Evolutionary conservation across 1,284 basidiomycete species (phyloP).

Genomic region (Trametes hirsuta): DNA sequence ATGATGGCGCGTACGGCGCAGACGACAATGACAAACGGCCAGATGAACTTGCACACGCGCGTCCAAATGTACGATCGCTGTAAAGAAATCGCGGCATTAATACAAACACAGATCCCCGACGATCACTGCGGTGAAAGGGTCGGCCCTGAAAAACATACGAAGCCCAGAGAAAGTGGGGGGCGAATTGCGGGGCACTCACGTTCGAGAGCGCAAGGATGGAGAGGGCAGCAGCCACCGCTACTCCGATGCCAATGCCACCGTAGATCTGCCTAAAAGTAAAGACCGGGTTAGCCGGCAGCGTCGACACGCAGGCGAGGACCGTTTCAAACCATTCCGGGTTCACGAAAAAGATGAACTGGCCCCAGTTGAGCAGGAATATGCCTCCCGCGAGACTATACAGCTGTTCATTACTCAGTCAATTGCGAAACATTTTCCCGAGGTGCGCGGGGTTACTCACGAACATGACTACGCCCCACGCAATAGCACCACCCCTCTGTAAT

Average conservation of each 20-base stretch:
- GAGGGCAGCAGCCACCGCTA: constrained; percentile 59
- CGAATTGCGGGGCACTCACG: constrained; percentile 44
- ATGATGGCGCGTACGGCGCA: constrained; percentile 68
- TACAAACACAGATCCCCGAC: not conserved
- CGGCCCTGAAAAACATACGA: not conserved
- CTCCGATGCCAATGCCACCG: constrained; percentile 68
- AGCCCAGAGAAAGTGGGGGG: not conserved
- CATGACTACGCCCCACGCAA: constrained; percentile 72
- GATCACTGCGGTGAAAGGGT: not conserved
- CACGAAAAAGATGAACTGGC: constrained; percentile 71
- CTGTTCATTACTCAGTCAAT: constrained; percentile 37
- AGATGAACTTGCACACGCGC: constrained; percentile 68
- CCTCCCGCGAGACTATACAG: constrained; percentile 72
- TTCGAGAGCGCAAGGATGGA: constrained; percentile 70
- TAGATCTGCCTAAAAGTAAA: constrained; percentile 64
- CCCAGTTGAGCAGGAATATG: constrained; percentile 66
- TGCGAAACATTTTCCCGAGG: not conserved
- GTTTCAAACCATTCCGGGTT: constrained; percentile 66
- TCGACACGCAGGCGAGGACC: not conserved
- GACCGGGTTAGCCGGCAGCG: not conserved
- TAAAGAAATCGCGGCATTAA: not conserved
- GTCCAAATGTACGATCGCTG: constrained; percentile 77
- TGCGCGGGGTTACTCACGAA: constrained; percentile 45
- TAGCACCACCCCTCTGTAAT: constrained; percentile 68
- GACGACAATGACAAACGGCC: constrained; percentile 74